Conservation (phyloP, 2,329 filamentous ascomycete genomes). For the Cordyceps cateniannulata region DNA sequence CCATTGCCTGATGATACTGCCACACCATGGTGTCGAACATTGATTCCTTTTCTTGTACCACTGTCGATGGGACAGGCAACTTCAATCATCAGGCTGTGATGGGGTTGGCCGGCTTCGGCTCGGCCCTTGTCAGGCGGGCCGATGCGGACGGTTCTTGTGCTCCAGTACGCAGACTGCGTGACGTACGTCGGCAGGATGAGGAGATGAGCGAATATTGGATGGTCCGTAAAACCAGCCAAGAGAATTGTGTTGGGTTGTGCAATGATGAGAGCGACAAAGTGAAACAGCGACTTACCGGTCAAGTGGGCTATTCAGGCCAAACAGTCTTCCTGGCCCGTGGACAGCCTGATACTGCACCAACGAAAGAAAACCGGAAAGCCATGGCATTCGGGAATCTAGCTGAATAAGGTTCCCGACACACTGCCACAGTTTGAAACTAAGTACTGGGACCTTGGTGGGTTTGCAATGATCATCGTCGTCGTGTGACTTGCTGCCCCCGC, state of each 20-base stretch:
- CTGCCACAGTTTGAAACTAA: constrained; percentile 72
- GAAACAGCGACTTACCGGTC: constrained; percentile 68
- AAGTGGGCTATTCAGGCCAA: constrained; percentile 67
- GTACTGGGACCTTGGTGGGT: constrained; percentile 52
- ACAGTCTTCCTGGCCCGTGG: constrained; percentile 68
- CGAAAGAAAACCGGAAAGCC: constrained; percentile 70
- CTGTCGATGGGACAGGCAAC: not conserved
- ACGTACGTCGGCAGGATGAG: not conserved
- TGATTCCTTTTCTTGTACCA: not conserved
- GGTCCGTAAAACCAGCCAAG: not conserved
- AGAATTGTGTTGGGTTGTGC: not conserved
- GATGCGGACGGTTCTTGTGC: not conserved
- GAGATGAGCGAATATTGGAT: not conserved
- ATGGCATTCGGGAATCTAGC: constrained; percentile 79
- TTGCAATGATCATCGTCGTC: constrained; percentile 17
- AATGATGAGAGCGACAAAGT: constrained; percentile 2
- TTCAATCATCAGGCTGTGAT: not conserved
- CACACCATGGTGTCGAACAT: constrained; percentile 3
- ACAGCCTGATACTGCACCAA: constrained; percentile 70
- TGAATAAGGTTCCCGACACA: constrained; percentile 67
- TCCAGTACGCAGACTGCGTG: not conserved
- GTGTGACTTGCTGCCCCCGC: constrained; percentile 13
- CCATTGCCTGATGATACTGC: not conserved
- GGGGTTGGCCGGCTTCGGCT: constrained; percentile 6
- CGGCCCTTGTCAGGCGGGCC: constrained; percentile 4